Percentiles rank a stretch among this genome's conserved stretches.
phyloP scores from a whole-genome alignment of 768 basidiomycete species.

The Royoungia palumana region DNA sequence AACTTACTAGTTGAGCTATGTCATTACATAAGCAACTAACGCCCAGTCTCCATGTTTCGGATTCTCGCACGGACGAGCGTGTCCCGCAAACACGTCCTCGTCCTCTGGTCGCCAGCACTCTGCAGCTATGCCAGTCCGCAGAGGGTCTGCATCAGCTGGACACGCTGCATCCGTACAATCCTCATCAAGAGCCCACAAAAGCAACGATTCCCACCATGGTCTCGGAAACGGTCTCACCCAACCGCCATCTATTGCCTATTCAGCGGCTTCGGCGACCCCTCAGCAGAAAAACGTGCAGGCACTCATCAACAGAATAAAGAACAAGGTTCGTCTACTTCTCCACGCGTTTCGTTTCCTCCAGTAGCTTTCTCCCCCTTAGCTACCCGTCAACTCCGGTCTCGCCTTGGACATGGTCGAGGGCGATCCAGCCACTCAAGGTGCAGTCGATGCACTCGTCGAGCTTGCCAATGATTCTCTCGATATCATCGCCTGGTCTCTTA shows the following conservation, averaged over 20 bases:
- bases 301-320: conserved; percentile 75
- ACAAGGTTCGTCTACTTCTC: conserved; percentile 53
- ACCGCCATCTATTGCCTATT: conserved; percentile 37
- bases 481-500: conserved; percentile 74
- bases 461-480: conserved; percentile 74
- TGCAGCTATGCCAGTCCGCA: conserved; percentile 48
- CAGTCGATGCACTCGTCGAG: conserved; percentile 76
- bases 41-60: conserved; percentile 1
- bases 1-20: background rate
- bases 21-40: conserved; percentile 23
- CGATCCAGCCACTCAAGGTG: conserved; percentile 71
- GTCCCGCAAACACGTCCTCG: conserved; percentile 9
- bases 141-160: conserved; percentile 59
- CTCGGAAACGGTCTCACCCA: conserved; percentile 31
- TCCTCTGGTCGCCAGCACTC: conserved; percentile 23
- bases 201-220: conserved; percentile 58
- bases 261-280: conserved; percentile 45
- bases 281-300: conserved; percentile 82
- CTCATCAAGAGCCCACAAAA: conserved; percentile 53
- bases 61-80: conserved; percentile 23
- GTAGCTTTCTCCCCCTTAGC: conserved; percentile 39
- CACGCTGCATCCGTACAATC: conserved; percentile 32
- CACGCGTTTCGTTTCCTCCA: background rate
- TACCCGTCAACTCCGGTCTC: conserved; percentile 82
- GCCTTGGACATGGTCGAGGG: conserved; percentile 69